A percentile compares a stretch with the other conserved stretches of the same genome.
Conservation (phyloP, 345 rosid genomes). For the Dovyalis caffra region DNA sequence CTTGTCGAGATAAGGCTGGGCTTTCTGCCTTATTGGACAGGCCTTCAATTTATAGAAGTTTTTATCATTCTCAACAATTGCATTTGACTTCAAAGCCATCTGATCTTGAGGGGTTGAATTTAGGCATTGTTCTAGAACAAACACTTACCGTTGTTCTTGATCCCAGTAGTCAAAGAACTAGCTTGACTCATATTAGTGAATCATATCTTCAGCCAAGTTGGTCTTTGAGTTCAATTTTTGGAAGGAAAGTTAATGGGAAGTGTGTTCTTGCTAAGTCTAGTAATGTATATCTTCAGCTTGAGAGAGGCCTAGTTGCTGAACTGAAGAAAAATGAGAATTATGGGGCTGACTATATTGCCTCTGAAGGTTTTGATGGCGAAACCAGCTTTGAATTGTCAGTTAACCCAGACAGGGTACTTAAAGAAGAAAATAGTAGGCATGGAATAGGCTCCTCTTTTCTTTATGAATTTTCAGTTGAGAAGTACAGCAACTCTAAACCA, state of each 20-base stretch:
- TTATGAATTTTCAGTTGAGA: constrained; percentile 56
- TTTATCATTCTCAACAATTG: constrained; percentile 93
- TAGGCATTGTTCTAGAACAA: constrained; percentile 69
- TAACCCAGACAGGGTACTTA: constrained; percentile 57
- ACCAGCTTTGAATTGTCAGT: constrained; percentile 52
- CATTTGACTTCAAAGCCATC: constrained; percentile 46
- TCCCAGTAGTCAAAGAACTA: constrained; percentile 40
- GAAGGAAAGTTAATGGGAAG: constrained; percentile 61
- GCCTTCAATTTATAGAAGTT: constrained; percentile 83
- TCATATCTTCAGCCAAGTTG: constrained; percentile 66
- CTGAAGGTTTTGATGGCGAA: constrained; percentile 33
- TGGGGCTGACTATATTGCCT: constrained; percentile 17
- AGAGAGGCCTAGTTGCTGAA: constrained; percentile 44
- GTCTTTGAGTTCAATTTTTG: constrained; percentile 79
- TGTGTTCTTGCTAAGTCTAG: constrained; percentile 79
- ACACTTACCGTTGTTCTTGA: constrained; percentile 80
- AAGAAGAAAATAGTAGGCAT: constrained; percentile 40
- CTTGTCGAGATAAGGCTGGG: constrained; percentile 94
- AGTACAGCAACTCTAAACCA: constrained; percentile 49
- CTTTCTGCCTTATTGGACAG: constrained; percentile 77
- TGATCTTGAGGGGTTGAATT: constrained; percentile 38
- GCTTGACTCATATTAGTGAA: constrained; percentile 26
- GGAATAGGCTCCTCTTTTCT: constrained; percentile 40
- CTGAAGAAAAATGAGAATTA: constrained; percentile 34
- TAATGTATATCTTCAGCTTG: constrained; percentile 71